phyloP scores from a whole-genome alignment of 257 asterid genomes.

The Solanum virginianum region DNA sequence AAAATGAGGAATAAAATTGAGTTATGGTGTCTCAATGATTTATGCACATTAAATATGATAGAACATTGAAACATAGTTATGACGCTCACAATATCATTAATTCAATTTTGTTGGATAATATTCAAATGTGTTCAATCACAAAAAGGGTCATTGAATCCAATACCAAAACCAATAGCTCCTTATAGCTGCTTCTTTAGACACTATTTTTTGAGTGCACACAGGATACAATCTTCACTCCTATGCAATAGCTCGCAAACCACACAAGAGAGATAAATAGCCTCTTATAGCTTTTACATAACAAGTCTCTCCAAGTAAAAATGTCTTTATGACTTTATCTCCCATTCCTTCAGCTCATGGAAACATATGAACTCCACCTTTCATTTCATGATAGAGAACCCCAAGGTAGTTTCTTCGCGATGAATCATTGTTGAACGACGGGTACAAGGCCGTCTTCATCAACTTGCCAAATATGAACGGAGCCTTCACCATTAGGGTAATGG shows the following conservation, averaged over 20 bases:
- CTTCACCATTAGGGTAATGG: slow-evolving; percentile 44
- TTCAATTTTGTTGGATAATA: neutral
- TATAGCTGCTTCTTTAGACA: no score
- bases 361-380: slow-evolving; percentile 67
- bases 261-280: neutral
- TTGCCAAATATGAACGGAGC: slow-evolving; percentile 69
- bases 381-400: slow-evolving; percentile 81
- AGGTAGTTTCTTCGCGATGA: slow-evolving; percentile 45
- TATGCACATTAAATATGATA: no score
- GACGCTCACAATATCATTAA: no score
- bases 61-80: no score
- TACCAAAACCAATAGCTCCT: neutral
- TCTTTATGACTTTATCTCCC: slow-evolving; percentile 40
- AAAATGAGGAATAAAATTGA: no score
- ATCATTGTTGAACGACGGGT: slow-evolving; percentile 52
- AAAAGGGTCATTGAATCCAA: neutral
- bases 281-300: neutral
- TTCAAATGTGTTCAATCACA: neutral
- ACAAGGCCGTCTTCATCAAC: slow-evolving; percentile 69
- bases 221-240: no score
- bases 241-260: no score
- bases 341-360: slow-evolving; percentile 47
- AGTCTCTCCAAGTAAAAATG: slow-evolving; percentile 33
- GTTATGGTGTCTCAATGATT: no score
- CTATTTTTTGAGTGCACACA: no score